phyloP scores from a whole-genome alignment of 2,329 filamentous ascomycete species.

The Diaporthe aspalathi region DNA sequence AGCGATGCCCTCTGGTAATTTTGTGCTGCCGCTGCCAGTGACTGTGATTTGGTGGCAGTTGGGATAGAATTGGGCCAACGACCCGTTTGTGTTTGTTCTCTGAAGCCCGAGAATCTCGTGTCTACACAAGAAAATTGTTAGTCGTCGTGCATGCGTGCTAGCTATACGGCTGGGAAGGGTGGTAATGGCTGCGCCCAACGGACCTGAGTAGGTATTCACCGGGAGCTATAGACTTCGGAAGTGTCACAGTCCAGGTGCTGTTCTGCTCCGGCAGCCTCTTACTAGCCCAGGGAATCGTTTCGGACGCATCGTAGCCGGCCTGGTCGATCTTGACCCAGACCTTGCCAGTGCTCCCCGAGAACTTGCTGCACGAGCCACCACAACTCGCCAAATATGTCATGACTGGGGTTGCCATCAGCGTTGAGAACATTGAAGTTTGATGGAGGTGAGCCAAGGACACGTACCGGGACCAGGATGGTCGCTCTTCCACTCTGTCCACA shows the following conservation, averaged over 20 bases:
- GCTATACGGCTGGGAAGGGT: too few relatives aligned
- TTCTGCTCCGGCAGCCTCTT: slow-evolving; percentile 16
- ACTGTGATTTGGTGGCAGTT: slow-evolving; percentile 15
- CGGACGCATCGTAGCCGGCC: slow-evolving; percentile 5
- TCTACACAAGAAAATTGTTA: neutral
- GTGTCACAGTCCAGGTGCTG: neutral
- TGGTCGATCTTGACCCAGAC: slow-evolving; percentile 18
- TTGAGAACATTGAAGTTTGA: neutral
- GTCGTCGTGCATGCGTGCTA: too few relatives aligned
- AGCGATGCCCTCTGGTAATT: neutral
- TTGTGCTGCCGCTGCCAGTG: slow-evolving; percentile 9
- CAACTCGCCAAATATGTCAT: slow-evolving; percentile 18
- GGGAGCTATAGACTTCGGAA: neutral
- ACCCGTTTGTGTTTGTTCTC: slow-evolving; percentile 7
- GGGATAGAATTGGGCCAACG: slow-evolving; percentile 10
- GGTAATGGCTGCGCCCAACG: neutral
- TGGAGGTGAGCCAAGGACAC: neutral
- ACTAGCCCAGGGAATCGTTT: neutral
- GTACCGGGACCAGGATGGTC: slow-evolving; percentile 1
- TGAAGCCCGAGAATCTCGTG: slow-evolving; percentile 20
- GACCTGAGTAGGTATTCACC: slow-evolving; percentile 1
- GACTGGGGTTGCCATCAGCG: neutral
- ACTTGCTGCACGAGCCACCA: slow-evolving; percentile 10
- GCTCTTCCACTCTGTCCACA: slow-evolving; percentile 23
- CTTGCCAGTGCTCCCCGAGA: neutral